Percentiles rank a stretch among this genome's conserved stretches.
Evolutionary conservation across 2,329 filamentous ascomycete species (phyloP).

Genomic region (Ascochyta lentis): DNA sequence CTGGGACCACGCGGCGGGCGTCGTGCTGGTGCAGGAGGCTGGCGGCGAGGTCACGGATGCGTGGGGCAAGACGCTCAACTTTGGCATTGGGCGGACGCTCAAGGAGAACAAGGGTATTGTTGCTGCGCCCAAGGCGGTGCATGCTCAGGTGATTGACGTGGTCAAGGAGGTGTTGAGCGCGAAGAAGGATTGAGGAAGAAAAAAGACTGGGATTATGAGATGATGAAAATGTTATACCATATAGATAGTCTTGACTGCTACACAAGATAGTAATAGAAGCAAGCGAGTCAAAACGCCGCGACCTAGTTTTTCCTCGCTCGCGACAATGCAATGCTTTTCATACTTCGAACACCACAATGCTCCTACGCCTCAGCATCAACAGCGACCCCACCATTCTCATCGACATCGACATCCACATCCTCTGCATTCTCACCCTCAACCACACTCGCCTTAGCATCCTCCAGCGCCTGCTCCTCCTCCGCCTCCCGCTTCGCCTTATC

Average conservation of each 20-base stretch:
- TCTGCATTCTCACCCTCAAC: constrained; percentile 25
- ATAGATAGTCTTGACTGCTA: no score
- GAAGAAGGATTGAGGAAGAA: constrained; percentile 22
- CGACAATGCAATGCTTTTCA: background rate
- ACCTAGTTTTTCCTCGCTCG: no score
- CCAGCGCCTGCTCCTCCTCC: constrained; percentile 18
- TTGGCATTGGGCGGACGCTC: constrained; percentile 83
- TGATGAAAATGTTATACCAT: no score
- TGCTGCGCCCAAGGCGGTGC: constrained; percentile 79
- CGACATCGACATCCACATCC: constrained; percentile 17
- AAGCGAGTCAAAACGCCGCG: background rate
- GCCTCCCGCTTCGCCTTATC: constrained; percentile 42
- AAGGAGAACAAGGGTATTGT: constrained; percentile 92
- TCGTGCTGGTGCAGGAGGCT: constrained; percentile 91
- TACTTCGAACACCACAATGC: background rate
- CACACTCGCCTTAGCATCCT: constrained; percentile 17
- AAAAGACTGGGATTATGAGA: no score
- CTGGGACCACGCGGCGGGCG: constrained; percentile 97
- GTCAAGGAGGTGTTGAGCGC: constrained; percentile 77
- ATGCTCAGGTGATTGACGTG: constrained; percentile 76
- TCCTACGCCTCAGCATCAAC: constrained; percentile 2
- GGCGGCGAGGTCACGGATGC: constrained; percentile 92
- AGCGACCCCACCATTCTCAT: constrained; percentile 17
- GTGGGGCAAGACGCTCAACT: constrained; percentile 83
- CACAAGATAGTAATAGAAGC: background rate